Percentiles rank a stretch among this genome's conserved stretches.
phyloP scores from a whole-genome alignment of 2,329 filamentous ascomycete genomes.

The Penicillium sp. region DNA sequence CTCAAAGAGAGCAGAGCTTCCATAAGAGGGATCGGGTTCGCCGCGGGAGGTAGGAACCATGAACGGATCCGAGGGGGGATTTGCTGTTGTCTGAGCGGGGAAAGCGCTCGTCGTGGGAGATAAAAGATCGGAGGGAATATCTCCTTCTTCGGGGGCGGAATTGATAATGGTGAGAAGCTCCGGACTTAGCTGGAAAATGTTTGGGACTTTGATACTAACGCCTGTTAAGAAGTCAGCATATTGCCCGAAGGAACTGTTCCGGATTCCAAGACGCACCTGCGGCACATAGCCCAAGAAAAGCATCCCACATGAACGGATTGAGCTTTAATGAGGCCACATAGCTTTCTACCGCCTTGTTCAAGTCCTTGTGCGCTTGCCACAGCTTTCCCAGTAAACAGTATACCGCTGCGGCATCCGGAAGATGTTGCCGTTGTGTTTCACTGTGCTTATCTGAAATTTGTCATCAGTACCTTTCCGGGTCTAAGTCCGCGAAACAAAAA shows the following conservation, averaged over 20 bases:
- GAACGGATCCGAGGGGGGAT: slow-evolving; percentile 50
- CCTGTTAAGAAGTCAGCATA: slow-evolving; percentile 64
- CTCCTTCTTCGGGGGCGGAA: slow-evolving; percentile 35
- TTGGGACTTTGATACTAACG: slow-evolving; percentile 76
- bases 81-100: slow-evolving; percentile 42
- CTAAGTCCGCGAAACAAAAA: no score
- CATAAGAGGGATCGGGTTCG: slow-evolving; percentile 40
- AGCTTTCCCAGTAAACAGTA: slow-evolving; percentile 84
- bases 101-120: slow-evolving; percentile 36
- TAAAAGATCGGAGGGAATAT: slow-evolving; percentile 37
- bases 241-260: background rate
- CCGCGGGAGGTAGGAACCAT: slow-evolving; percentile 37
- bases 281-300: slow-evolving; percentile 86
- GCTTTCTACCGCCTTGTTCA: slow-evolving; percentile 80
- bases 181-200: slow-evolving; percentile 79
- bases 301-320: slow-evolving; percentile 98
- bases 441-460: slow-evolving; percentile 65
- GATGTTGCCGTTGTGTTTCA: slow-evolving; percentile 71
- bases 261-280: slow-evolving; percentile 53
- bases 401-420: slow-evolving; percentile 84
- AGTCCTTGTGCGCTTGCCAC: slow-evolving; percentile 77
- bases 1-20: slow-evolving; percentile 53
- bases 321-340: slow-evolving; percentile 87
- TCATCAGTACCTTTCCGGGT: slow-evolving; percentile 3
- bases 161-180: slow-evolving; percentile 62